These are phyloP conservation scores for Cercospora berteroae DNA, from an alignment of 2,329 filamentous ascomycete genomes.

Conservation along the genomic window DNA sequence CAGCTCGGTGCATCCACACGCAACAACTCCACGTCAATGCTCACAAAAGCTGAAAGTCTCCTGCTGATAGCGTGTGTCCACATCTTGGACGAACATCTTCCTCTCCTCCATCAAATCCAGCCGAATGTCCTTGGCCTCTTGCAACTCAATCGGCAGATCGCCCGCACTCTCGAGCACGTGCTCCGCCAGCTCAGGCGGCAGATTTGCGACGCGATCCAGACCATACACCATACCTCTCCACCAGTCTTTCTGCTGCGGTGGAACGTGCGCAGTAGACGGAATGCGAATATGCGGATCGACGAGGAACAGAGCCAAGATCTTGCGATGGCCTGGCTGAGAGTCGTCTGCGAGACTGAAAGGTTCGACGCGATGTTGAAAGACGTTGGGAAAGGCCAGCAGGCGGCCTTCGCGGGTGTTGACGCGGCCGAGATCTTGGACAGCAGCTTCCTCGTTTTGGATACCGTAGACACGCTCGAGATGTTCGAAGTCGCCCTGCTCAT, in stretches of 20 bases:
- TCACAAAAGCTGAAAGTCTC: slow-evolving; percentile 35
- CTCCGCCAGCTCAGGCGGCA: slow-evolving; percentile 34
- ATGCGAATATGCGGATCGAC: slow-evolving; percentile 56
- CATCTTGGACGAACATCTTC: slow-evolving; percentile 22
- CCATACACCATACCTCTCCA: slow-evolving; percentile 29
- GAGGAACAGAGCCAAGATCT: slow-evolving; percentile 59
- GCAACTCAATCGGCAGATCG: slow-evolving; percentile 32
- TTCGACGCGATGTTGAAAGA: slow-evolving; percentile 53
- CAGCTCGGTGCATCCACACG: neutral
- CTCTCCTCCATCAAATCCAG: slow-evolving; percentile 37
- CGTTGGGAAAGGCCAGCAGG: slow-evolving; percentile 57
- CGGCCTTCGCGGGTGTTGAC: slow-evolving; percentile 51
- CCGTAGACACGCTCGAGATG: slow-evolving; percentile 35
- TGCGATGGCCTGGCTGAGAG: slow-evolving; percentile 54
- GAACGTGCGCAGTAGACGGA: slow-evolving; percentile 53
- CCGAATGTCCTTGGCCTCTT: slow-evolving; percentile 32
- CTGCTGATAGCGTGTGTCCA: slow-evolving; percentile 20
- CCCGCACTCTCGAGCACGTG: slow-evolving; percentile 29
- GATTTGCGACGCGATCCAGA: slow-evolving; percentile 19
- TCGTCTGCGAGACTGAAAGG: slow-evolving; percentile 52
- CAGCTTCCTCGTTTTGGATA: slow-evolving; percentile 24
- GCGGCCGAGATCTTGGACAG: slow-evolving; percentile 49
- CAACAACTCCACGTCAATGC: slow-evolving; percentile 19
- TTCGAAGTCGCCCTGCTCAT: slow-evolving; percentile 25
- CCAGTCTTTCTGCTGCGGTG: slow-evolving; percentile 53